Percentiles rank a stretch among this genome's conserved stretches.
Conservation (phyloP, 495 filamentous ascomycete genomes). For the Aspergillus sparsus region DNA sequence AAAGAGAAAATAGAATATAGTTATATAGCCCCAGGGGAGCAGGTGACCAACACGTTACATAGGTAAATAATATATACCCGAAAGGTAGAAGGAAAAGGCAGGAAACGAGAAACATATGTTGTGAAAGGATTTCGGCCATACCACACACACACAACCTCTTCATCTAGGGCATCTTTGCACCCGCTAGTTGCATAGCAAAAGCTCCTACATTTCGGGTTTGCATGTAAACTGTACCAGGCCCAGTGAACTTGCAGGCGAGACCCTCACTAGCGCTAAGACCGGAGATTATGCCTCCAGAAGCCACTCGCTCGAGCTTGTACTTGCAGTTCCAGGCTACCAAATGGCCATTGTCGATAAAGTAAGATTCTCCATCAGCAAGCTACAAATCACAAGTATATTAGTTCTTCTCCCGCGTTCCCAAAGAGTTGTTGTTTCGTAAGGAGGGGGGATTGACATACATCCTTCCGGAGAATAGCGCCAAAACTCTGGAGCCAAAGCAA, state of each 20-base stretch:
- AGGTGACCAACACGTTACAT: too few species aligned
- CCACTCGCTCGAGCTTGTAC: conserved; percentile 81
- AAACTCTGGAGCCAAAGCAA: conserved; percentile 89
- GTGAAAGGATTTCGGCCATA: too few species aligned
- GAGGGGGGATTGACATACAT: too few species aligned
- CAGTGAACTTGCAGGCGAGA: conserved; percentile 88
- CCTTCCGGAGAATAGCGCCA: conserved; percentile 93
- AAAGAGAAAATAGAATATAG: too few species aligned
- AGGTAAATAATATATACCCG: too few species aligned
- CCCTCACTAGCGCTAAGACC: conserved; percentile 78
- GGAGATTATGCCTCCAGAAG: conserved; percentile 86
- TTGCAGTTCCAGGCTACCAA: conserved; percentile 97
- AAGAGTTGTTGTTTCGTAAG: too few species aligned
- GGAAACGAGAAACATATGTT: too few species aligned
- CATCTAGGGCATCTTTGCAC: not conserved
- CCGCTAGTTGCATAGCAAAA: conserved; percentile 50
- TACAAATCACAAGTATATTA: too few species aligned
- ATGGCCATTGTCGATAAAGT: conserved; percentile 94
- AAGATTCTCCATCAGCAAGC: conserved; percentile 76
- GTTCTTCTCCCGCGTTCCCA: too few species aligned
- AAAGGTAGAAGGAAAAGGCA: too few species aligned
- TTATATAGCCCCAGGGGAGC: too few species aligned
- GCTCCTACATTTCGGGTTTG: conserved; percentile 83
- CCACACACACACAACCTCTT: too few species aligned
- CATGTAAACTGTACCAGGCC: conserved; percentile 89